phyloP scores from a whole-genome alignment of 1,139 yeast species.

The Debaryomycetaceae sp. region DNA sequence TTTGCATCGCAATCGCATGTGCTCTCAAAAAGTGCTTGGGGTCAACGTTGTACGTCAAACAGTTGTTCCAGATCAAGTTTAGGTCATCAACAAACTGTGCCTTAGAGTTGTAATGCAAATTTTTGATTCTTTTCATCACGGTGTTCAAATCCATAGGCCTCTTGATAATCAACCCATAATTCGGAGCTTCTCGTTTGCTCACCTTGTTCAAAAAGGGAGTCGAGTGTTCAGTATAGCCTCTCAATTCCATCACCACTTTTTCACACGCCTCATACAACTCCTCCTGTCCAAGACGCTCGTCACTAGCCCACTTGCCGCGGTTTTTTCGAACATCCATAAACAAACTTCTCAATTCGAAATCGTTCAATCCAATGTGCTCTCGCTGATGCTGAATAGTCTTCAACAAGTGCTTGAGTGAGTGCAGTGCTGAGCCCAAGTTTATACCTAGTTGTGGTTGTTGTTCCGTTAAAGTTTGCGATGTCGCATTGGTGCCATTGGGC shows the following conservation, averaged over 20 bases:
- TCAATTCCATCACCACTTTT: slow-evolving; percentile 81
- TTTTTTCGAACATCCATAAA: slow-evolving; percentile 92
- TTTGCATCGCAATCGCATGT: slow-evolving; percentile 96
- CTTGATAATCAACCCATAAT: slow-evolving; percentile 83
- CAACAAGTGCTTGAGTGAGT: slow-evolving; percentile 77
- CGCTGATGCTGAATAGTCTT: slow-evolving; percentile 75
- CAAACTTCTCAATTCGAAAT: slow-evolving; percentile 75
- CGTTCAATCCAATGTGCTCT: slow-evolving; percentile 71
- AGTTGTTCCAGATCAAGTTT: slow-evolving; percentile 93
- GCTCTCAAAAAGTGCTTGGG: slow-evolving; percentile 88
- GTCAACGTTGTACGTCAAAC: slow-evolving; percentile 89
- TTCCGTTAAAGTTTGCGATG: neutral
- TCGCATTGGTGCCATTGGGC: slow-evolving; percentile 1
- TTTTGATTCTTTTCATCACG: slow-evolving; percentile 82
- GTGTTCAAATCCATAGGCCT: slow-evolving; percentile 97
- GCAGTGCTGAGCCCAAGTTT: slow-evolving; percentile 75
- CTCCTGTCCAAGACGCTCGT: slow-evolving; percentile 93
- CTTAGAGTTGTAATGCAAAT: slow-evolving; percentile 76
- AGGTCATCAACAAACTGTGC: slow-evolving; percentile 88
- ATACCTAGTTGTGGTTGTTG: slow-evolving; percentile 17
- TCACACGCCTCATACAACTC: slow-evolving; percentile 97
- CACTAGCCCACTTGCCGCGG: slow-evolving; percentile 95
- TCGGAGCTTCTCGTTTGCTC: slow-evolving; percentile 95
- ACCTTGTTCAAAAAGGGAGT: slow-evolving; percentile 94
- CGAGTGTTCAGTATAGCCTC: slow-evolving; percentile 94